Conservation (phyloP, 371 early-diverging fungal genomes). For the Mortierella sp. region DNA sequence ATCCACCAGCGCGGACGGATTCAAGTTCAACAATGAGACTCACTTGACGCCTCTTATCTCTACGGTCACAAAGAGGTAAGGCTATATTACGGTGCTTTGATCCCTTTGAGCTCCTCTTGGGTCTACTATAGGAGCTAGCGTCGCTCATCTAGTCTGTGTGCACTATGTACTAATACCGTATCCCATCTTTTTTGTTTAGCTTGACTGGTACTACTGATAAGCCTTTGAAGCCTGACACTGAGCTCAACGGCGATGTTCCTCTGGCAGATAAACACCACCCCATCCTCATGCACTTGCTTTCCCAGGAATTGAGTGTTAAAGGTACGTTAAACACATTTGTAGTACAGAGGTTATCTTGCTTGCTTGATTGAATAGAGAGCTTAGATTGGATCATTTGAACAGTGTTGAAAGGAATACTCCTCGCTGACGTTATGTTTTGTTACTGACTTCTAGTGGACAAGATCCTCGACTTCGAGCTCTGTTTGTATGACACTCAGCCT, state of each 20-base stretch:
- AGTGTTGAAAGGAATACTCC: background rate
- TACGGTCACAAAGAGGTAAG: slow-evolving; percentile 76
- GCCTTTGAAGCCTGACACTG: slow-evolving; percentile 40
- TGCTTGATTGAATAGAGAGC: background rate
- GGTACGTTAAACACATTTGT: slow-evolving; percentile 52
- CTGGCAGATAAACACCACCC: slow-evolving; percentile 76
- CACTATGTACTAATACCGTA: background rate
- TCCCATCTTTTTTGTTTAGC: slow-evolving; percentile 3
- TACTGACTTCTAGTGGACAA: slow-evolving; percentile 59
- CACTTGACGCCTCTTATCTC: slow-evolving; percentile 93
- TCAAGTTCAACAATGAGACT: slow-evolving; percentile 95
- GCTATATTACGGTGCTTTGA: too few relatives aligned
- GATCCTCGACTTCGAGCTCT: slow-evolving; percentile 95
- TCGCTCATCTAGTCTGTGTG: too few relatives aligned
- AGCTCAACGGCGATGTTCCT: slow-evolving; percentile 44
- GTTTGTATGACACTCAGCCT: slow-evolving; percentile 89
- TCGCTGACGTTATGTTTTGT: background rate
- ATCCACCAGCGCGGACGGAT: slow-evolving; percentile 75
- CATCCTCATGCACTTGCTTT: slow-evolving; percentile 76
- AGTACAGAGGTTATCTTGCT: background rate
- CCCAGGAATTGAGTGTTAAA: slow-evolving; percentile 76
- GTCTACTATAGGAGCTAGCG: too few relatives aligned
- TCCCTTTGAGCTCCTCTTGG: too few relatives aligned
- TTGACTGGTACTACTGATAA: slow-evolving; percentile 49
- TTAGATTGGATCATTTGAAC: background rate